Evolutionary conservation across 1,284 basidiomycete species (phyloP).

Genomic region (Ustilago hordei): DNA sequence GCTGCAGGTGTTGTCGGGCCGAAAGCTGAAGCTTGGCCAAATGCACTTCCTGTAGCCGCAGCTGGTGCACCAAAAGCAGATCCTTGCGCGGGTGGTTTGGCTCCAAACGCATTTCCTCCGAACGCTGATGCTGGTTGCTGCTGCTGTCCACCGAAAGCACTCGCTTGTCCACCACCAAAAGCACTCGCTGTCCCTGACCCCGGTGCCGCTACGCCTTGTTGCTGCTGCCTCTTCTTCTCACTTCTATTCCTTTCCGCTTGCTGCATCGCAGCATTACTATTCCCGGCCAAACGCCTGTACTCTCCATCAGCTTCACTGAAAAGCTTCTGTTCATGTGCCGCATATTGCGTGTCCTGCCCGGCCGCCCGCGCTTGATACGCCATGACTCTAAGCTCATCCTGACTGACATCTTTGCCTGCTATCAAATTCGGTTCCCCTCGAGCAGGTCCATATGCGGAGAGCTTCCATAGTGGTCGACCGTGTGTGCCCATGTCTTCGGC

Average conservation of each 20-base stretch:
- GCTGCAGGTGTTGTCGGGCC: constrained; percentile 16
- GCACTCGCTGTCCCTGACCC: constrained; percentile 10
- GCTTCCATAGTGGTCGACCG: constrained; percentile 78
- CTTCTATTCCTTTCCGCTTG: constrained; percentile 36
- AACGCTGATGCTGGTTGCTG: constrained; percentile 12
- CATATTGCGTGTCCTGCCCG: constrained; percentile 38
- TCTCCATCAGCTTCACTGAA: constrained; percentile 32
- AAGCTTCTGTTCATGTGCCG: constrained; percentile 42
- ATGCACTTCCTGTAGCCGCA: constrained; percentile 7
- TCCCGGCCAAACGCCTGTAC: constrained; percentile 17
- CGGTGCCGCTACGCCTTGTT: constrained; percentile 1
- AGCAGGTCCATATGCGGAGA: constrained; percentile 82
- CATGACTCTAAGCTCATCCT: constrained; percentile 78
- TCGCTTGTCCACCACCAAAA: constrained; percentile 15
- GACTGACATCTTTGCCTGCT: constrained; percentile 78
- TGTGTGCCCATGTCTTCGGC: constrained; percentile 49
- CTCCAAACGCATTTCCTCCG: constrained; percentile 18
- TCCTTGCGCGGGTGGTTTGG: background rate
- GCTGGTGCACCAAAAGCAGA: constrained; percentile 2
- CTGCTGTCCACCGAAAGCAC: constrained; percentile 21
- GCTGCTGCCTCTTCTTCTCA: constrained; percentile 36
- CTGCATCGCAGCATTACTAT: constrained; percentile 22
- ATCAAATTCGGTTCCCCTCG: constrained; percentile 82
- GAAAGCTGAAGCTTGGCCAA: constrained; percentile 22
- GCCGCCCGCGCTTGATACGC: constrained; percentile 49